Conservation (phyloP, 2,329 filamentous ascomycete genomes). For the Sporothrix mexicana region DNA sequence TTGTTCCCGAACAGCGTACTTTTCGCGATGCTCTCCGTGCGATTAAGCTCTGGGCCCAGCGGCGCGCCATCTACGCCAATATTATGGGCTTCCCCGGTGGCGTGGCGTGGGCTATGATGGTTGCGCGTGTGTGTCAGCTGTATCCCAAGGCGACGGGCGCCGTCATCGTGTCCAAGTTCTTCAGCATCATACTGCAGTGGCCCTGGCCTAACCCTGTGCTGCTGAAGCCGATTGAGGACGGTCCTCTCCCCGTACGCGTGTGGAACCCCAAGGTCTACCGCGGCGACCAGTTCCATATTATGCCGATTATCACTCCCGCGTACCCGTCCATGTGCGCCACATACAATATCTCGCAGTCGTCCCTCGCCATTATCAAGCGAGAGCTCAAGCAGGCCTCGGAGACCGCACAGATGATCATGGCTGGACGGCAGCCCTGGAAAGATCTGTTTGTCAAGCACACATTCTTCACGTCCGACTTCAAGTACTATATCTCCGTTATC, state of each 20-base stretch:
- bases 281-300: slow-evolving; percentile 82
- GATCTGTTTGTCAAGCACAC: slow-evolving; percentile 88
- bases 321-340: slow-evolving; percentile 98
- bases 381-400: slow-evolving; percentile 80
- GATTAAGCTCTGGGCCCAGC: slow-evolving; percentile 95
- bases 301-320: slow-evolving; percentile 97
- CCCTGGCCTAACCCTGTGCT: slow-evolving; percentile 93
- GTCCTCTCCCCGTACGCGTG: slow-evolving; percentile 78
- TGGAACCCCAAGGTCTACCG: slow-evolving; percentile 95
- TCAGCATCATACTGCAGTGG: slow-evolving; percentile 89
- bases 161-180: slow-evolving; percentile 91
- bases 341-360: slow-evolving; percentile 89
- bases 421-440: slow-evolving; percentile 79
- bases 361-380: slow-evolving; percentile 79
- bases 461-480: slow-evolving; percentile 92
- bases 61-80: slow-evolving; percentile 91
- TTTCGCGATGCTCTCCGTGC: slow-evolving; percentile 89
- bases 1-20: slow-evolving; percentile 87
- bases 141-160: slow-evolving; percentile 92
- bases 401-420: slow-evolving; percentile 79
- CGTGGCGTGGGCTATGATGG: slow-evolving; percentile 97
- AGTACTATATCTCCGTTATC: slow-evolving; percentile 91
- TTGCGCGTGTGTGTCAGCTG: slow-evolving; percentile 92
- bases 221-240: slow-evolving; percentile 84
- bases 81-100: slow-evolving; percentile 96